phyloP scores from a whole-genome alignment of 352 stramenopile genomes.

The Pythium phragmiticola region DNA sequence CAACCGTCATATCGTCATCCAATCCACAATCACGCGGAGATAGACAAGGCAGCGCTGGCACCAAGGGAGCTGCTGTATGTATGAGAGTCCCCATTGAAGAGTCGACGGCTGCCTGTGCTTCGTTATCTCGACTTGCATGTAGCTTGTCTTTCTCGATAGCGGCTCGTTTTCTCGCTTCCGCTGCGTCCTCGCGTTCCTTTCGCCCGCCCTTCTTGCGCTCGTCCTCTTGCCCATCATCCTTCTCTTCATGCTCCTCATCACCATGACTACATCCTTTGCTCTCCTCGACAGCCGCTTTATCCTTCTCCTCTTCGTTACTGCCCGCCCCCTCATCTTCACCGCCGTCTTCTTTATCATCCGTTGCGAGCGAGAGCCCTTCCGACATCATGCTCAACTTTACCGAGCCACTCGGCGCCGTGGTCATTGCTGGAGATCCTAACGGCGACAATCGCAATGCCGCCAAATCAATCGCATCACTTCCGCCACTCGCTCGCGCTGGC shows the following conservation, averaged over 20 bases:
- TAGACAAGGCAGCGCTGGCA: background rate
- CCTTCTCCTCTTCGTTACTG: background rate
- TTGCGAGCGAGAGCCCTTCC: conserved; percentile 1
- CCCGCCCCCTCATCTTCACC: background rate
- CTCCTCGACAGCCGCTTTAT: background rate
- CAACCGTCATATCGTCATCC: conserved; percentile 22
- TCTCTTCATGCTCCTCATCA: background rate
- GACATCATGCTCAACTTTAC: conserved; percentile 2
- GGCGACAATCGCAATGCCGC: conserved; percentile 14
- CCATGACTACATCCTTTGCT: background rate
- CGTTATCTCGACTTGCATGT: background rate
- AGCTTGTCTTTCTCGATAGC: background rate
- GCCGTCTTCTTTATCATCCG: conserved; percentile 11
- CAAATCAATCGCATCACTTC: conserved; percentile 3
- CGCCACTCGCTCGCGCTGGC: background rate
- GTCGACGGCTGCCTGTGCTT: background rate
- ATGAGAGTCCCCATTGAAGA: background rate
- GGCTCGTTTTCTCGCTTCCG: background rate
- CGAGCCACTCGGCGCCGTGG: background rate
- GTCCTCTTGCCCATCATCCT: background rate
- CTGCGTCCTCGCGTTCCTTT: background rate
- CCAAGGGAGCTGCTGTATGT: background rate
- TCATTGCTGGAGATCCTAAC: conserved; percentile 15
- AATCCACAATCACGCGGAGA: background rate
- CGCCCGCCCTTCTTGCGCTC: too few species aligned